Evolutionary conservation across 2,329 filamentous ascomycete species (phyloP).

Genomic region (Xylaria sp.): DNA sequence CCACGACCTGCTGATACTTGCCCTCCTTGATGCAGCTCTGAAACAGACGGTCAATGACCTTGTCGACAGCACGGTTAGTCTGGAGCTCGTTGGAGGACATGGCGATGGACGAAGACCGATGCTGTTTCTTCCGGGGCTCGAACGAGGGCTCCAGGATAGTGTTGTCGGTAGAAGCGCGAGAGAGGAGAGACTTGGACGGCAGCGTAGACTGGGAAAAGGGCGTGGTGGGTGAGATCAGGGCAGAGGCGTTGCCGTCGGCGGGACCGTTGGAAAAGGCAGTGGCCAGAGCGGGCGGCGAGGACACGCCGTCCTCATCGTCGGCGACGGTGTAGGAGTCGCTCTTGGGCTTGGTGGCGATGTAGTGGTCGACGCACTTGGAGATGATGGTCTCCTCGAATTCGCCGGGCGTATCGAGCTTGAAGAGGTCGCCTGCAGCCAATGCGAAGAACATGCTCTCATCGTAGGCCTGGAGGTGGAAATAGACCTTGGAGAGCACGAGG

Average conservation of each 20-base stretch:
- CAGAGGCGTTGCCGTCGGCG: slow-evolving; percentile 73
- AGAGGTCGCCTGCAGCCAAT: slow-evolving; percentile 91
- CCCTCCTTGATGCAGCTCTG: slow-evolving; percentile 87
- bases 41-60: slow-evolving; percentile 88
- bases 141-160: slow-evolving; percentile 69
- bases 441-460: slow-evolving; percentile 99
- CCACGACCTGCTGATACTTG: slow-evolving; percentile 94
- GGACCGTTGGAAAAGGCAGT: slow-evolving; percentile 79
- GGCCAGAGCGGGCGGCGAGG: slow-evolving; percentile 74
- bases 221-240: slow-evolving; percentile 86
- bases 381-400: slow-evolving; percentile 99
- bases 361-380: slow-evolving; percentile 97
- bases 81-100: slow-evolving; percentile 71
- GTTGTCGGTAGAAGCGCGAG: slow-evolving; percentile 77
- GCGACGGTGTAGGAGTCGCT: slow-evolving; percentile 62
- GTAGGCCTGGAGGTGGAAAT: slow-evolving; percentile 98
- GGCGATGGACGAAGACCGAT: slow-evolving; percentile 69
- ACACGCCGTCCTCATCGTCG: slow-evolving; percentile 49
- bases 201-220: slow-evolving; percentile 94
- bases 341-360: slow-evolving; percentile 81
- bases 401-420: slow-evolving; percentile 88
- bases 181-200: slow-evolving; percentile 94
- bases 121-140: slow-evolving; percentile 64
- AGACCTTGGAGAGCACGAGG: slow-evolving; percentile 95
- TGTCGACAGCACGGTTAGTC: slow-evolving; percentile 83